Conservation (phyloP, 768 basidiomycete genomes). For the Cubamyces lactineus region DNA sequence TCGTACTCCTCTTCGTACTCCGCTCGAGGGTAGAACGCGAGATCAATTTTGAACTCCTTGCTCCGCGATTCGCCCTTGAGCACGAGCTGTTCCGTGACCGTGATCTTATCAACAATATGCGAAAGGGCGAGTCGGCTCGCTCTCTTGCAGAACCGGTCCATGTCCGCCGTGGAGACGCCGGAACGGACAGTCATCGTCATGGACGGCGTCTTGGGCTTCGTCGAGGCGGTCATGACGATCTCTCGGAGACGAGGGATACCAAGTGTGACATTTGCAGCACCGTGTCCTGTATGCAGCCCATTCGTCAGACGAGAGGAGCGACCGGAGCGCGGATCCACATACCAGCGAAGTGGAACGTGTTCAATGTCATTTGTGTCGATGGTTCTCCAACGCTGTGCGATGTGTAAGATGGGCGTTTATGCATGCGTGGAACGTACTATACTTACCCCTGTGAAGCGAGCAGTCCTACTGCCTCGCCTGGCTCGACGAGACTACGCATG, state of each 20-base stretch:
- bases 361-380: slow-evolving; percentile 99
- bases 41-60: slow-evolving; percentile 78
- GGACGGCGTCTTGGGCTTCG: slow-evolving; percentile 94
- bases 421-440: background rate
- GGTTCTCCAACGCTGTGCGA: slow-evolving; percentile 88
- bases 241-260: slow-evolving; percentile 98
- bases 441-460: slow-evolving; percentile 95
- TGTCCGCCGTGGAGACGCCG: slow-evolving; percentile 53
- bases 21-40: slow-evolving; percentile 82
- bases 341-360: slow-evolving; percentile 99
- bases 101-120: slow-evolving; percentile 82
- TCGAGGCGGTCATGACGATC: slow-evolving; percentile 98
- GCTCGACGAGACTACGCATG: slow-evolving; percentile 90
- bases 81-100: slow-evolving; percentile 77
- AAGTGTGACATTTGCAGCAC: slow-evolving; percentile 97
- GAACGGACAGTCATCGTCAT: slow-evolving; percentile 83
- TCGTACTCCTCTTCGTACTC: slow-evolving; percentile 88
- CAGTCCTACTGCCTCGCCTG: slow-evolving; percentile 97
- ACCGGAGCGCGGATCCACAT: slow-evolving; percentile 30
- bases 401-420: background rate
- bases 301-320: background rate
- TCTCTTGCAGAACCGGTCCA: slow-evolving; percentile 84
- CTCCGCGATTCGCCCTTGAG: slow-evolving; percentile 68
- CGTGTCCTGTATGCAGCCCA: slow-evolving; percentile 66
- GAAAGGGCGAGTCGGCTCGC: slow-evolving; percentile 86